These are phyloP conservation scores for Metschnikowia henanensis DNA, from an alignment of 805 yeast species.

Conservation along the genomic window DNA sequence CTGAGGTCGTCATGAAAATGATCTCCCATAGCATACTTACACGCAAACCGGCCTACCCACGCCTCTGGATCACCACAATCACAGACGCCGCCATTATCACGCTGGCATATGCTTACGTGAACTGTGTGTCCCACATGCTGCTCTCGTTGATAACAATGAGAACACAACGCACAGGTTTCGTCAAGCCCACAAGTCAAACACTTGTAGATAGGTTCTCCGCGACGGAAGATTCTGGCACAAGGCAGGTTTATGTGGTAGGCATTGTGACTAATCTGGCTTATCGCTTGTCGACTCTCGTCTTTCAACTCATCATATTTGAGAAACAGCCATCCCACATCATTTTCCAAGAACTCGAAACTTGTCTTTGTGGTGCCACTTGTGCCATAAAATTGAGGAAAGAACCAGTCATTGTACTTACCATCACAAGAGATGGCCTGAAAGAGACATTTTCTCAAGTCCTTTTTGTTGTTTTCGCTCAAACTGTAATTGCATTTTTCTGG, in stretches of 20 bases:
- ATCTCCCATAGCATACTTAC: constrained; percentile 37
- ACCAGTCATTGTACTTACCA: constrained; percentile 38
- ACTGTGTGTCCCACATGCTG: constrained; percentile 75
- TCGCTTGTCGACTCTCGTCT: constrained; percentile 18
- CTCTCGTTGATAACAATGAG: constrained; percentile 67
- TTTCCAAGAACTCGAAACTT: constrained; percentile 16
- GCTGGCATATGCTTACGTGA: constrained; percentile 58
- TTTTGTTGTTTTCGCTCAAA: constrained; percentile 27
- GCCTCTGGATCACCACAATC: constrained; percentile 92
- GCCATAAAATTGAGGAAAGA: constrained; percentile 36
- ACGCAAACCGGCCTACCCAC: constrained; percentile 56
- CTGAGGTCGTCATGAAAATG: constrained; percentile 12
- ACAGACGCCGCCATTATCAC: constrained; percentile 78
- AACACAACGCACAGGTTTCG: constrained; percentile 83
- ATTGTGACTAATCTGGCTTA: constrained; percentile 27
- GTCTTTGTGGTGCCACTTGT: no score
- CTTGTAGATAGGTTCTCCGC: constrained; percentile 81
- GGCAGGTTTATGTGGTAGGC: constrained; percentile 63
- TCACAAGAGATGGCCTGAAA: constrained; percentile 42
- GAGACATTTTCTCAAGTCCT: constrained; percentile 42
- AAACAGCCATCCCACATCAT: constrained; percentile 34
- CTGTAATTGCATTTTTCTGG: constrained; percentile 35
- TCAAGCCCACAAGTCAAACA: constrained; percentile 77
- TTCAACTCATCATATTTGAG: constrained; percentile 26
- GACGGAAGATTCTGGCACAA: constrained; percentile 68